Percentiles rank a stretch among this genome's conserved stretches.
Evolutionary conservation across 2,329 filamentous ascomycete genomes (phyloP).

Genomic region (Ophiocordyceps australis): DNA sequence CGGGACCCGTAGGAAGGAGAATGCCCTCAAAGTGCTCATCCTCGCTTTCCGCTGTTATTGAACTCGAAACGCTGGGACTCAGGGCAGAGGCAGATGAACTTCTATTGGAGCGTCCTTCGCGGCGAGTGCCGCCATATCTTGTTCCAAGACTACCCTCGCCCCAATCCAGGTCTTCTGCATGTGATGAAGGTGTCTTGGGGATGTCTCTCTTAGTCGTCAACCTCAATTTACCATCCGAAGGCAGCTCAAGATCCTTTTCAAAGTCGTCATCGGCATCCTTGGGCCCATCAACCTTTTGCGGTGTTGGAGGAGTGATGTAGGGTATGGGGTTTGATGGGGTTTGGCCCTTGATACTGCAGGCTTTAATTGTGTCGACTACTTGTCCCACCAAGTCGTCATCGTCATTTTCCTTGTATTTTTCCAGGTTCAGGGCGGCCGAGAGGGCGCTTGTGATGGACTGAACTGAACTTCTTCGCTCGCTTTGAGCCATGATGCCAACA

Average conservation of each 20-base stretch:
- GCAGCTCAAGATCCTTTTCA: constrained; percentile 55
- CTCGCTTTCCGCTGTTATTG: constrained; percentile 80
- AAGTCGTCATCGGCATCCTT: constrained; percentile 42
- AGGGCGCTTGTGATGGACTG: constrained; percentile 16
- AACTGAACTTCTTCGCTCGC: constrained; percentile 12
- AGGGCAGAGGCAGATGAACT: constrained; percentile 79
- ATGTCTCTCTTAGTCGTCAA: constrained; percentile 44
- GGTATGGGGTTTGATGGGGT: constrained; percentile 29
- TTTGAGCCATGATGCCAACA: constrained; percentile 4
- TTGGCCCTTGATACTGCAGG: constrained; percentile 41
- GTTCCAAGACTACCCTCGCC: constrained; percentile 86
- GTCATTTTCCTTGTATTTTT: constrained; percentile 45
- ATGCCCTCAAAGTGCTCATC: constrained; percentile 87
- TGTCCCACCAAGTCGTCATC: constrained; percentile 47
- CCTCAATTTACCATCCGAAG: constrained; percentile 44
- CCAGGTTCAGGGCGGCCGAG: constrained; percentile 34
- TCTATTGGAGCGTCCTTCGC: constrained; percentile 61
- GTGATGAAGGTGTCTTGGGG: constrained; percentile 41
- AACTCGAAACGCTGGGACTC: constrained; percentile 85
- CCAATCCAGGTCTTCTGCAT: constrained; percentile 74
- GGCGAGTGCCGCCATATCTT: constrained; percentile 69
- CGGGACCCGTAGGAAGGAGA: constrained; percentile 62
- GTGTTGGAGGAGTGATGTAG: constrained; percentile 36
- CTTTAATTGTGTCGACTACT: constrained; percentile 47
- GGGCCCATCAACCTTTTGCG: constrained; percentile 21